Evolutionary conservation across 1,284 basidiomycete species (phyloP), one percentile per base, ranked within the genome.

Genomic region (Ceratobasidium sp.): DNA sequence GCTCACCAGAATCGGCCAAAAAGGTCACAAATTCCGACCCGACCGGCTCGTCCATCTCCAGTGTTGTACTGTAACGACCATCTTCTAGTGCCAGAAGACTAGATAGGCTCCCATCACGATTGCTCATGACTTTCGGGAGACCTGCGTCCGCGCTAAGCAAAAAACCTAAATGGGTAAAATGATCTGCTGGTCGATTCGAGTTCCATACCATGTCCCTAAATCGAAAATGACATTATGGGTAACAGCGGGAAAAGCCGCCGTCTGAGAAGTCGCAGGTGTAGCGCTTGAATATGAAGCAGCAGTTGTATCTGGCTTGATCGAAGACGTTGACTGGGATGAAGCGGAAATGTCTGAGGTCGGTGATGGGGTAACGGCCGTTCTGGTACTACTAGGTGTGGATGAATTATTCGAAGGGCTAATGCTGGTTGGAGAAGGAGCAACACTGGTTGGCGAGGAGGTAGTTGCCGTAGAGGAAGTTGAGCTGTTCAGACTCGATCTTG

Each of bases 211-310:
- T 26, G 46, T 65, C 30, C 62, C 62, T 6, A 23, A 14, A 36
- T 65, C 50, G 21, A 65, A 30, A 10, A 53, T 14, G 50, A 65
- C 4, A 6, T 52, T 36, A 26, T 65, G 62, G 26, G 39, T n/a
- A 9, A 30, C 58, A 10, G 58, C 5, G 55, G 55, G 21, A 23
- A 10, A 28, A 28, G 34, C 8, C n/a, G n/a, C 43, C 18, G 55
- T 30, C 23, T 23, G 16, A 10, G 18, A n/a, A 39, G 14, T 39
- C 32, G 52, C n/a, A 16, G 26, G 32, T 32, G 58, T 60, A 18
- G 43, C 43, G 43, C 43, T 36, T 18, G 55, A 34, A 26, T 39
- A 14, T 36, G 55, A 23, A 39, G 55, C 39, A 21, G 26, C 21
- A 21, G 55, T 39, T n/a, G 55, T 18, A 23, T 36, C 55, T 18